A percentile compares a stretch with the other conserved stretches of the same genome.
phyloP scores from a whole-genome alignment of 768 basidiomycete genomes.

The Sporobolomyces phaffii region DNA sequence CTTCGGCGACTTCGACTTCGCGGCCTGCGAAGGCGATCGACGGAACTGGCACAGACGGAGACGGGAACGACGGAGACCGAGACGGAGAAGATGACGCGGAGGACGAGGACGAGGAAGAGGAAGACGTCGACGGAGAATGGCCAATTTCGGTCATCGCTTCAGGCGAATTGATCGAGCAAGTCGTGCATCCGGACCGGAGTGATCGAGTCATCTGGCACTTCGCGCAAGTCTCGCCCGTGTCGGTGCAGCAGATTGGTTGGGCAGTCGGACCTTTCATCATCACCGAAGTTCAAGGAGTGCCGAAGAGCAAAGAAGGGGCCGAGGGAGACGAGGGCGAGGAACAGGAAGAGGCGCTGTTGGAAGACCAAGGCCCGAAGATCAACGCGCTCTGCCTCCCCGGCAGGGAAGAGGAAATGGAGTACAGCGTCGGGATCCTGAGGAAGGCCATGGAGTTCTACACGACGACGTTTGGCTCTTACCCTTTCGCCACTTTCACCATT shows the following conservation, averaged over 20 bases:
- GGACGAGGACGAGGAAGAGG: conserved; percentile 45
- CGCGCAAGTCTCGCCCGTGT: conserved; percentile 74
- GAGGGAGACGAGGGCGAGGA: conserved; percentile 55
- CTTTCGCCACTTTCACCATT: conserved; percentile 87
- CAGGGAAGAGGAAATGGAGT: conserved; percentile 63
- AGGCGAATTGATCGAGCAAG: conserved; percentile 92
- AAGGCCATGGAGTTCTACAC: conserved; percentile 88
- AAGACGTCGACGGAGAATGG: conserved; percentile 47
- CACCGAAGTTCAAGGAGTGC: conserved; percentile 55
- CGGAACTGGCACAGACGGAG: conserved; percentile 50
- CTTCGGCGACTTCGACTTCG: conserved; percentile 49
- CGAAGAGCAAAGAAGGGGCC: conserved; percentile 54
- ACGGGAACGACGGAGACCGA: conserved; percentile 49
- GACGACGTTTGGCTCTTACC: conserved; percentile 89
- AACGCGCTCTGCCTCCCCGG: conserved; percentile 91
- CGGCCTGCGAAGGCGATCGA: conserved; percentile 42
- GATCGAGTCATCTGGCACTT: conserved; percentile 93
- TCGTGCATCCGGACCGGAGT: conserved; percentile 86
- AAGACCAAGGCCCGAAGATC: conserved; percentile 51
- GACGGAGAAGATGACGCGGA: conserved; percentile 42
- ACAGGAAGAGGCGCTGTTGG: conserved; percentile 46
- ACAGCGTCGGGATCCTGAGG: conserved; percentile 70
- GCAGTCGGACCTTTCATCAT: conserved; percentile 87
- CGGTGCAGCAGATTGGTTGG: conserved; percentile 93
- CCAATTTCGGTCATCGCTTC: conserved; percentile 87